Evolutionary conservation across 352 stramenopile species (phyloP).

Genomic region (Phytophthora citrophthora): DNA sequence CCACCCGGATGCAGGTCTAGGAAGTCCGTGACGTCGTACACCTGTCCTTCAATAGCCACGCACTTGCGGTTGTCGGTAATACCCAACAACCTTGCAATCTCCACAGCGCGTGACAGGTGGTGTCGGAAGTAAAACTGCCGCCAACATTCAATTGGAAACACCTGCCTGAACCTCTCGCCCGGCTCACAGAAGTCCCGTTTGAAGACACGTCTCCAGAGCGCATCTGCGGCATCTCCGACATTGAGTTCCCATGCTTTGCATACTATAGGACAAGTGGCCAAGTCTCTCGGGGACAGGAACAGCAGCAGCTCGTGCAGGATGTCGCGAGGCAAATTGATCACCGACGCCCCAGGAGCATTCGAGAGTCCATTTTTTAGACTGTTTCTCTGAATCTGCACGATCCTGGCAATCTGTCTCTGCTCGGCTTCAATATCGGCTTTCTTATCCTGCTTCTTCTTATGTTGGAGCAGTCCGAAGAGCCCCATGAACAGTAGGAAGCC

Average conservation of each 20-base stretch:
- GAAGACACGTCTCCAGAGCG: constrained; percentile 63
- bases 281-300: constrained; percentile 56
- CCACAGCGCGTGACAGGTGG: constrained; percentile 65
- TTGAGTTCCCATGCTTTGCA: constrained; percentile 44
- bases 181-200: constrained; percentile 59
- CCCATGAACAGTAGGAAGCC: constrained; percentile 64
- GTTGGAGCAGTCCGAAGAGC: constrained; percentile 67
- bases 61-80: constrained; percentile 53
- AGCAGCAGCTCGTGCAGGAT: constrained; percentile 57
- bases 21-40: constrained; percentile 79
- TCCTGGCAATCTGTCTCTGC: constrained; percentile 33
- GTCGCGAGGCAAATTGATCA: constrained; percentile 47
- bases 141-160: constrained; percentile 65
- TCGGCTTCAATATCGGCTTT: constrained; percentile 18
- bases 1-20: constrained; percentile 70
- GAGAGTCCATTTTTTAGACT: constrained; percentile 9
- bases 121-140: constrained; percentile 80
- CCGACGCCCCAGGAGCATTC: not conserved
- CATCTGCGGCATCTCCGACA: constrained; percentile 41
- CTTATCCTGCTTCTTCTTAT: constrained; percentile 49
- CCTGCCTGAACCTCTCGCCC: constrained; percentile 50
- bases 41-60: constrained; percentile 61
- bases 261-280: constrained; percentile 51
- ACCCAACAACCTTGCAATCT: constrained; percentile 60
- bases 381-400: constrained; percentile 15